These are phyloP conservation scores for Combretum micranthum DNA, from an alignment of 345 rosid species.

Conservation along the genomic window DNA sequence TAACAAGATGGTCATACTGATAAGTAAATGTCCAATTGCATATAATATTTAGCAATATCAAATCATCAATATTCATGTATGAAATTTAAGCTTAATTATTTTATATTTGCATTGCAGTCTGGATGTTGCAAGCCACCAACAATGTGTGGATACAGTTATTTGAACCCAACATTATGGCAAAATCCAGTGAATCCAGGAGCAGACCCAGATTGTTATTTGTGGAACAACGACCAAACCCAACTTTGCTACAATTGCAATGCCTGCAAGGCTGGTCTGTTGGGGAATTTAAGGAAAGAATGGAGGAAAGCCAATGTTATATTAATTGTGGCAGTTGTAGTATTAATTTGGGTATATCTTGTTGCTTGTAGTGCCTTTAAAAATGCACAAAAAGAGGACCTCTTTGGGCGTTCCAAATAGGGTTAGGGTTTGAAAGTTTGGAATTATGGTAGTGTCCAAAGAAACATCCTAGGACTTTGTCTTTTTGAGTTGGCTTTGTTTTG, in stretches of 20 bases:
- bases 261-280: slow-evolving; percentile 80
- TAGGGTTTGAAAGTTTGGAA: slow-evolving; percentile 19
- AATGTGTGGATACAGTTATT: slow-evolving; percentile 60
- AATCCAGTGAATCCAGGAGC: slow-evolving; percentile 57
- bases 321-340: slow-evolving; percentile 59
- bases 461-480: too few species aligned
- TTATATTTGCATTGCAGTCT: slow-evolving; percentile 32
- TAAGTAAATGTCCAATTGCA: too few species aligned
- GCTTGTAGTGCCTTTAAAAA: slow-evolving; percentile 82
- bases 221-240: slow-evolving; percentile 77
- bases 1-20: too few species aligned
- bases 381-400: slow-evolving; percentile 78
- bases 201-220: slow-evolving; percentile 66
- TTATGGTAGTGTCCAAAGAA: too few species aligned
- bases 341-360: slow-evolving; percentile 69
- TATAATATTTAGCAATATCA: too few species aligned
- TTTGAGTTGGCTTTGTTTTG: too few species aligned
- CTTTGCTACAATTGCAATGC: slow-evolving; percentile 82
- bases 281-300: slow-evolving; percentile 82
- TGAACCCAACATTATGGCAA: slow-evolving; percentile 66
- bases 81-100: too few species aligned
- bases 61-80: too few species aligned
- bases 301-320: slow-evolving; percentile 65
- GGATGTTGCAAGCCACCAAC: slow-evolving; percentile 93
- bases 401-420: slow-evolving; percentile 57